phyloP scores from a whole-genome alignment of 1,139 yeast genomes.

The Saccharomycopsis hybrid region DNA sequence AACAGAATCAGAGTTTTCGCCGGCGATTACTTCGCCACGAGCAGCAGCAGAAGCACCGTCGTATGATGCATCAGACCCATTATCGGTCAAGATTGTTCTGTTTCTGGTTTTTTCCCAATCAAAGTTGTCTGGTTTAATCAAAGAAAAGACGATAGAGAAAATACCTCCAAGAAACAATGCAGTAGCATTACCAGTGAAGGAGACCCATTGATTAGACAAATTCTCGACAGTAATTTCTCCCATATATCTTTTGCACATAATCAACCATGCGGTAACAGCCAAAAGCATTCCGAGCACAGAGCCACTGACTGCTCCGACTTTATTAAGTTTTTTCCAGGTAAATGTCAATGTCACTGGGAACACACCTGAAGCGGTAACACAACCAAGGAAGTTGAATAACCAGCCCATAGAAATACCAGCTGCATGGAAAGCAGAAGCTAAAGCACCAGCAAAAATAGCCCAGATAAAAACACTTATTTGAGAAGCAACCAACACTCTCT shows the following conservation, averaged over 20 bases:
- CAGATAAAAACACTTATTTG: constrained; percentile 35
- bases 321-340: constrained; percentile 36
- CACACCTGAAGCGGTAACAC: constrained; percentile 38
- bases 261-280: constrained; percentile 49
- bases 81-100: constrained; percentile 29
- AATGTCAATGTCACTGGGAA: constrained; percentile 38
- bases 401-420: constrained; percentile 35
- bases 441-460: constrained; percentile 34
- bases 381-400: constrained; percentile 39
- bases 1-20: constrained; percentile 8
- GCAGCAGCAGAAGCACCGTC: constrained; percentile 10
- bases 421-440: constrained; percentile 38
- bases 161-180: constrained; percentile 31
- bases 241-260: constrained; percentile 27
- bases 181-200: constrained; percentile 28
- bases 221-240: constrained; percentile 29
- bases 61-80: constrained; percentile 9
- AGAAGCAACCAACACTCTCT: constrained; percentile 35
- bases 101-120: constrained; percentile 33
- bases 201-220: constrained; percentile 26
- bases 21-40: constrained; percentile 2
- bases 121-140: constrained; percentile 35
- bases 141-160: constrained; percentile 29
- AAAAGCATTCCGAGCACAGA: constrained; percentile 43
- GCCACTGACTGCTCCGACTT: constrained; percentile 34